Evolutionary conservation across 2,329 filamentous ascomycete genomes (phyloP), one percentile per base, ranked within the genome.

Genomic region (Metarhizium rileyi): DNA sequence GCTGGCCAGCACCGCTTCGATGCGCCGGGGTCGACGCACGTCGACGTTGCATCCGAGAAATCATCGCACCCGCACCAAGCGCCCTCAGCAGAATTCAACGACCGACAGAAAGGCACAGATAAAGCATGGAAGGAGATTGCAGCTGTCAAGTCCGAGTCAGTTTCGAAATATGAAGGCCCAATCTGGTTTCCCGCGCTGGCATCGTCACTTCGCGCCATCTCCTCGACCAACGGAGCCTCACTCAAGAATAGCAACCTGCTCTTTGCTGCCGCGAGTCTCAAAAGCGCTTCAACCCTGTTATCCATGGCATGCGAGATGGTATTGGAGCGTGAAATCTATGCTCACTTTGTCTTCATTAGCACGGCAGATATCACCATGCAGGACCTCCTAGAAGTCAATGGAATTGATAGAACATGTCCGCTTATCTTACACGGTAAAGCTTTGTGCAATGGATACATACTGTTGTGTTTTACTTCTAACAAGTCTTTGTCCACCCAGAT

Each of bases 251-350:
- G 77, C 46, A 90, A 90, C 59, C 76, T 95, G 16, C 66, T 96
- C 3, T 95, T 95, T 62, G 84, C 83, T 4, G 83, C 86, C 3
- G 83, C 87, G 0, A 90, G 77, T 53, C 67, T 94, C 46, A 78
- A 78, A 63, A 93, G 87, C 61, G 80, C 83, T 16, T 77, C 87
- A 0, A 77, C 78, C 28, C 64, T 96, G 48, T 70, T 95, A 28
- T 89, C 90, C 0, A 73, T 95, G 61, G 88, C 90, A 5, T 97
- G 93, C 65, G 80, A 87, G 58, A 96, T 96, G 90, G 83, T 83
- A 6, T 65, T 66, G 22, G 76, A 82, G 65, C 74, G 78, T 50
- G 73, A 77, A 51, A 95, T 81, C 60, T 76, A 81, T 54, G 89
- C 96, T 8, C 91, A 97, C 63, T 84, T 95, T 61, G 84, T 80